phyloP scores from a whole-genome alignment of 2,329 filamentous ascomycete genomes.

The Fusarium sp. region DNA sequence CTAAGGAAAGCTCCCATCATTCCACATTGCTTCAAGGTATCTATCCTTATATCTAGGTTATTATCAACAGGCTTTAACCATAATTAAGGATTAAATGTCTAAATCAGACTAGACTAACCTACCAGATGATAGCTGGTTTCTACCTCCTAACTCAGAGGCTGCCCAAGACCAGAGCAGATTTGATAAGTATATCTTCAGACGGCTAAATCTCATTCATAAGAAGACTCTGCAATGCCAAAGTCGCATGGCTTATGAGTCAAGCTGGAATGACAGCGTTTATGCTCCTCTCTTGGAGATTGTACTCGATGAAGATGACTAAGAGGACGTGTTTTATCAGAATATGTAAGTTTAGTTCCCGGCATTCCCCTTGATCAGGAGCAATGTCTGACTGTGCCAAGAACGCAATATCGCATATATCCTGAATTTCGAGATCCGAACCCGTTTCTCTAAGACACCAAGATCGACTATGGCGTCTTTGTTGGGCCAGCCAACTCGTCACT shows the following conservation, averaged over 20 bases:
- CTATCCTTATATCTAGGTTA: no score
- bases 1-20: no score
- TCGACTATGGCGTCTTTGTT: slow-evolving; percentile 10
- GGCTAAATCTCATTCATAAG: slow-evolving; percentile 5
- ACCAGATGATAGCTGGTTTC: slow-evolving; percentile 17
- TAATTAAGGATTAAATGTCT: no score
- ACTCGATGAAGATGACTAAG: background rate
- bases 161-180: background rate
- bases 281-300: slow-evolving; percentile 7
- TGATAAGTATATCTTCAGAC: slow-evolving; percentile 16
- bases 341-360: background rate
- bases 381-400: background rate
- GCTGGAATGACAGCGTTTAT: slow-evolving; percentile 16
- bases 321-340: slow-evolving; percentile 6
- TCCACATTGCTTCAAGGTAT: no score
- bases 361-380: background rate
- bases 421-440: slow-evolving; percentile 4
- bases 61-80: no score
- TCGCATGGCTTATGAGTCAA: slow-evolving; percentile 9
- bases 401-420: slow-evolving; percentile 3
- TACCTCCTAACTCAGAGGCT: slow-evolving; percentile 1
- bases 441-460: slow-evolving; percentile 1
- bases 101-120: no score
- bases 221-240: slow-evolving; percentile 5
- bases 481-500: background rate